These are phyloP conservation scores for Porodaedalea pini DNA, from an alignment of 1,284 basidiomycete species.

Conservation along the genomic window DNA sequence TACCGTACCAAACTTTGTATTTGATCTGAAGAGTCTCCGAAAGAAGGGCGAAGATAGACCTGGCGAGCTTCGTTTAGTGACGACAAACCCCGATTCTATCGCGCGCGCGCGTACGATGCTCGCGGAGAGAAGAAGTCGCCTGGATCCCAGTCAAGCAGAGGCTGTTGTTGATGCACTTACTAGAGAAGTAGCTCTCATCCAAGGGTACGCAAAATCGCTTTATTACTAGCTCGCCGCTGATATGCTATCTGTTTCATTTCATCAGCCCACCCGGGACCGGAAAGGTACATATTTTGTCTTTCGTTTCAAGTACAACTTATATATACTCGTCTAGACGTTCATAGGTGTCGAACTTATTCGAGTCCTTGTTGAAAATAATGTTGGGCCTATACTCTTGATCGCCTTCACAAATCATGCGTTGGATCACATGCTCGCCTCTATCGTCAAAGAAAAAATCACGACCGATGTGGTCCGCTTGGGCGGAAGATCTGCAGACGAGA, in stretches of 20 bases:
- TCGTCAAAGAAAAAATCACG: constrained; percentile 61
- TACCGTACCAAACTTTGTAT: constrained; percentile 43
- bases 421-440: constrained; percentile 61
- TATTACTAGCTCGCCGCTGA: no score
- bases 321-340: constrained; percentile 43
- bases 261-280: constrained; percentile 73
- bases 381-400: constrained; percentile 61
- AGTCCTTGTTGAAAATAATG: constrained; percentile 49
- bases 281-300: constrained; percentile 42
- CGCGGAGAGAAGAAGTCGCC: constrained; percentile 39
- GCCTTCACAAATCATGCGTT: constrained; percentile 76
- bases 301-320: not conserved
- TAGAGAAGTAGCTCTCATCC: constrained; percentile 60
- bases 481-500: constrained; percentile 54
- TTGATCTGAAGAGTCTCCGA: constrained; percentile 42
- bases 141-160: constrained; percentile 66
- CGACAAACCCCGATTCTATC: constrained; percentile 37
- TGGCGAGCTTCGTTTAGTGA: constrained; percentile 33
- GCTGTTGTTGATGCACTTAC: constrained; percentile 59
- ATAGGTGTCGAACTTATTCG: constrained; percentile 65
- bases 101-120: constrained; percentile 40
- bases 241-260: not conserved
- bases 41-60: constrained; percentile 23
- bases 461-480: constrained; percentile 62
- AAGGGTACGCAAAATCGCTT: constrained; percentile 50